Percentiles rank a stretch among this genome's conserved stretches.
Conservation (phyloP, 345 rosid genomes). For the Geranium rotundifolium region DNA sequence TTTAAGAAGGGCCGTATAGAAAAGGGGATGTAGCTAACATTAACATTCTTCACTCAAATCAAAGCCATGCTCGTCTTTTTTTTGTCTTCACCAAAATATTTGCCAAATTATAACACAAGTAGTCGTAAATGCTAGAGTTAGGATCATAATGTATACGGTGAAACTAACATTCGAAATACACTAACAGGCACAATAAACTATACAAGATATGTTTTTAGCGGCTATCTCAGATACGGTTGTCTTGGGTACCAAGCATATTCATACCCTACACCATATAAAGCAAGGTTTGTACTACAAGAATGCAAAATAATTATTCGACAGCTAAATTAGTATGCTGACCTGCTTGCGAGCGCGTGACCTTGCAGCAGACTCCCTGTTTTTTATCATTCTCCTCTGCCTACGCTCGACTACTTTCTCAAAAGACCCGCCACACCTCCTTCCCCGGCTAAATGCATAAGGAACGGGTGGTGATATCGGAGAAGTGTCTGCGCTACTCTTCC, state of each 20-base stretch:
- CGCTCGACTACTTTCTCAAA: constrained; percentile 89
- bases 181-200: too few species aligned
- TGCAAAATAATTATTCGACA: not conserved
- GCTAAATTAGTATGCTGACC: constrained; percentile 30
- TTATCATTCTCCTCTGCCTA: constrained; percentile 96
- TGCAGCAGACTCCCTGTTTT: constrained; percentile 96
- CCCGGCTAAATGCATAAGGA: constrained; percentile 66
- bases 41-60: too few species aligned
- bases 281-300: not conserved
- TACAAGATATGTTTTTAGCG: too few species aligned
- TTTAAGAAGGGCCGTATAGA: too few species aligned
- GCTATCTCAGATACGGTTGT: too few species aligned
- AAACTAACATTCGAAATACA: too few species aligned
- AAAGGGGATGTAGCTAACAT: too few species aligned
- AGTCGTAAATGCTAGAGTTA: not conserved
- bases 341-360: constrained; percentile 97
- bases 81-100: not conserved
- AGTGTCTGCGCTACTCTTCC: constrained; percentile 44
- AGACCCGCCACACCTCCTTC: constrained; percentile 51
- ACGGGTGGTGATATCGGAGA: constrained; percentile 69
- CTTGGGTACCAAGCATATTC: too few species aligned
- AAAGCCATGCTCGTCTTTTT: not conserved
- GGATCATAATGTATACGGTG: too few species aligned
- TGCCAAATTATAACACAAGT: not conserved
- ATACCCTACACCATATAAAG: too few species aligned